These are phyloP conservation scores for Penicillium psychrosexuale DNA, from an alignment of 2,329 filamentous ascomycete genomes.

Conservation along the genomic window DNA sequence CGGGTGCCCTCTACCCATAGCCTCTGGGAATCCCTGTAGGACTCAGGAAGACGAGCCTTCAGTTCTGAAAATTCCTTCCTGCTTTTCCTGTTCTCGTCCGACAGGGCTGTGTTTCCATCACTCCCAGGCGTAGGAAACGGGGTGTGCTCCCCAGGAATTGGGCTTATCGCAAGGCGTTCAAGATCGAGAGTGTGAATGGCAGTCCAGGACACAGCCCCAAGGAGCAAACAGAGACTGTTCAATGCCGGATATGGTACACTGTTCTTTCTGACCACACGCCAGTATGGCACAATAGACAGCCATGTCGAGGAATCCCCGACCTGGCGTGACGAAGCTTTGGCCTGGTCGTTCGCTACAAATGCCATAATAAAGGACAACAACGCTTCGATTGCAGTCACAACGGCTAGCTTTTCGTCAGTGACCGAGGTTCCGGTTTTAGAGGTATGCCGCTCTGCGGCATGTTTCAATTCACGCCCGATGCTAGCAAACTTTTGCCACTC, in stretches of 20 bases:
- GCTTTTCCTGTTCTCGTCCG: constrained; percentile 38
- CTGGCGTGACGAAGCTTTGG: constrained; percentile 37
- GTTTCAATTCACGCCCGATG: constrained; percentile 48
- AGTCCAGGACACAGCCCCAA: constrained; percentile 49
- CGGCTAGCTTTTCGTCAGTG: constrained; percentile 38
- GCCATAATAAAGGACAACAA: constrained; percentile 49
- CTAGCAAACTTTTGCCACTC: constrained; percentile 43
- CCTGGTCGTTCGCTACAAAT: constrained; percentile 44
- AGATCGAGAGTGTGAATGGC: constrained; percentile 46
- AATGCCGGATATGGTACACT: constrained; percentile 41
- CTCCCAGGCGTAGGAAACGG: constrained; percentile 45
- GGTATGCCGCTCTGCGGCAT: constrained; percentile 41
- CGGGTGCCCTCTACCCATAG: constrained; percentile 46
- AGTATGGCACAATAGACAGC: constrained; percentile 48
- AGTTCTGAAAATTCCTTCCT: constrained; percentile 42
- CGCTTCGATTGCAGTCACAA: constrained; percentile 43
- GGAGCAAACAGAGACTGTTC: constrained; percentile 44
- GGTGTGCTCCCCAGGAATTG: constrained; percentile 40
- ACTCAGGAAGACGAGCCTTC: constrained; percentile 40
- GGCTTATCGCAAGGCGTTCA: constrained; percentile 42
- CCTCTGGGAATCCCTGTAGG: constrained; percentile 41
- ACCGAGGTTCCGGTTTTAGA: constrained; percentile 29
- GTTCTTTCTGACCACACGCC: constrained; percentile 44
- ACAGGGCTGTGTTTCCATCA: constrained; percentile 38
- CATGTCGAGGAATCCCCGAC: constrained; percentile 43